Base-by-base conservation (phyloP, 2,329 filamentous ascomycete genomes). In the Neofusicoccum parvum region DNA sequence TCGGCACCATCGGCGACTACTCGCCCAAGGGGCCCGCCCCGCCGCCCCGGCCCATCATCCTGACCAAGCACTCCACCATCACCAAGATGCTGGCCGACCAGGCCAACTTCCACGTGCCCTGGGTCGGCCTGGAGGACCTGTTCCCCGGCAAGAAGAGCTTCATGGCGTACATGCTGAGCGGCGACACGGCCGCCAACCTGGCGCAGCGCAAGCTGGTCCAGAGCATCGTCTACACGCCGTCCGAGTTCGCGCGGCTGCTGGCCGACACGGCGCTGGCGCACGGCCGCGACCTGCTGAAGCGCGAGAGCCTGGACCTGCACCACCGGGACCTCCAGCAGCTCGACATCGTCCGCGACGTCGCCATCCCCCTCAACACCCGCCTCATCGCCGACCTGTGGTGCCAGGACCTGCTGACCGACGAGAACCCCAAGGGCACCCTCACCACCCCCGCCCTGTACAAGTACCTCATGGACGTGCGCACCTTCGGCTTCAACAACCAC, bases 401-500 rank as follows among this genome's bases (percentile, higher is more conserved):
- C 76, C 50, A 78, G 34, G 20, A 51, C 45, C 17, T 67, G 15
- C 37, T 23, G 5, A 36, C 14, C 34, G 45, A 63, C 11, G 72
- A 74, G 20, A 73, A 75, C 56, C 68, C 70, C 1, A 49, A 63
- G 6, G 74, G 73, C 10, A 67, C 68, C 27, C 85, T 84, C 69
- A 81, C 80, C 0, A 82, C 85, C 70, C 81, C 85, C 37, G 84
- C 87, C 74, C 73, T 88, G 68, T 86, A 87, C 73, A 73, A 73
- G 1, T 68, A 78, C 20, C 72, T 84, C 23, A 69, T 81, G 17
- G 75, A 82, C 64, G 73, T 84, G 27, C 81, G 82, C 39, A 75
- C 77, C 64, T 84, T 79, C 76, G 81, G 79, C 14, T 79, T 80
- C 43, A 81, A 82, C 69, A 82, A 83, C 70, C 80, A 78, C 39